Percentiles rank a stretch among this genome's conserved stretches.
phyloP scores from a whole-genome alignment of 2,329 filamentous ascomycete species.

The Verticillium albo-atrum region DNA sequence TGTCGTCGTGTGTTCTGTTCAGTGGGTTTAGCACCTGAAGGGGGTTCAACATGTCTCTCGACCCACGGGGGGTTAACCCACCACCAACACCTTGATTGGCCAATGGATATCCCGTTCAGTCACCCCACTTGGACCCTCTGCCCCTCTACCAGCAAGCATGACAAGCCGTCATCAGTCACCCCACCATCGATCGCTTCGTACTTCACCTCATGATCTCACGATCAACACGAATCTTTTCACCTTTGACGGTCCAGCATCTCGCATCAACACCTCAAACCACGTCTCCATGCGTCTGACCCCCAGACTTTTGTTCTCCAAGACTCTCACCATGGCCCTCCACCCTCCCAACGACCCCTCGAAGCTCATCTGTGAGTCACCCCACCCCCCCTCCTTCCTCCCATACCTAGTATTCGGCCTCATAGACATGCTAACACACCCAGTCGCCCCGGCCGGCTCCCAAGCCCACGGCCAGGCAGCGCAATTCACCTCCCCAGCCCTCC shows the following conservation, averaged over 20 bases:
- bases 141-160: constrained; percentile 6
- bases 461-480: constrained; percentile 65
- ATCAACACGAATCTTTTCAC: not conserved
- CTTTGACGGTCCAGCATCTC: too few species aligned
- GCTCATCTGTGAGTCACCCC: constrained; percentile 41
- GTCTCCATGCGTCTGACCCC: not conserved
- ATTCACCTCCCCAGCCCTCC: constrained; percentile 63
- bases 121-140: constrained; percentile 2
- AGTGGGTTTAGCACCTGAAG: not conserved
- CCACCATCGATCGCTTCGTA: not conserved
- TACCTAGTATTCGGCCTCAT: constrained; percentile 1
- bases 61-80: too few species aligned
- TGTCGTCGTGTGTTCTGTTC: constrained; percentile 8
- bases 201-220: not conserved
- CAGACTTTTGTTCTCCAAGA: constrained; percentile 2
- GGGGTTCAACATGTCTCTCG: not conserved
- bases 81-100: not conserved
- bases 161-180: constrained; percentile 2
- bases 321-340: constrained; percentile 39
- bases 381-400: not conserved
- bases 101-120: too few species aligned
- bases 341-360: constrained; percentile 33
- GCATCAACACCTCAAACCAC: not conserved
- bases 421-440: constrained; percentile 23
- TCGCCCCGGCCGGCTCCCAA: constrained; percentile 60